Evolutionary conservation across 2,329 filamentous ascomycete genomes (phyloP).

Genomic region (Aspergillus felis): DNA sequence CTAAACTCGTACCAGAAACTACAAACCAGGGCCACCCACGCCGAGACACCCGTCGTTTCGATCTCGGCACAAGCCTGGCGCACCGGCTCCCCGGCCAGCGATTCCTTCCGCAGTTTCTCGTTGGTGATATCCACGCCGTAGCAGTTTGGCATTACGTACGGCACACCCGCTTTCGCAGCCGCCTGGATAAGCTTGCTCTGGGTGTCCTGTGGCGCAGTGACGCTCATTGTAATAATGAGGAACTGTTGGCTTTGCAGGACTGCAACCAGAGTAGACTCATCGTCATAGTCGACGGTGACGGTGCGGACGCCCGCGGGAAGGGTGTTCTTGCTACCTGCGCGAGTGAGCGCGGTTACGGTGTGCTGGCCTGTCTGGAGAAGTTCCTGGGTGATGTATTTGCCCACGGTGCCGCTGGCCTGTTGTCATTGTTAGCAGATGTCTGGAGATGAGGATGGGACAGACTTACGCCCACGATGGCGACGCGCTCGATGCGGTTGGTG

Average conservation of each 20-base stretch:
- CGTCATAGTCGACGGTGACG: constrained; percentile 3
- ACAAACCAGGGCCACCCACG: constrained; percentile 42
- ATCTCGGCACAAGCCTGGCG: constrained; percentile 26
- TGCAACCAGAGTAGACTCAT: constrained; percentile 31
- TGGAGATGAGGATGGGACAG: neutral
- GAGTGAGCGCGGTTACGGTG: constrained; percentile 49
- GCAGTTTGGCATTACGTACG: constrained; percentile 54
- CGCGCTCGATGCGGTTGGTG: neutral
- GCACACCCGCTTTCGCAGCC: constrained; percentile 52
- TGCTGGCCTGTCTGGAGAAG: constrained; percentile 49
- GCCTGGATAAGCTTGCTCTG: constrained; percentile 51
- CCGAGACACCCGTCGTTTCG: constrained; percentile 30
- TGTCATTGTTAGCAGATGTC: neutral
- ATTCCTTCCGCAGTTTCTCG: constrained; percentile 25
- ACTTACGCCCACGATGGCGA: neutral
- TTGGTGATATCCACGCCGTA: constrained; percentile 26
- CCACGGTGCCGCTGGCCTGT: constrained; percentile 32
- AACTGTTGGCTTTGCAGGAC: constrained; percentile 53
- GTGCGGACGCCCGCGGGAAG: constrained; percentile 1
- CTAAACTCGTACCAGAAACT: constrained; percentile 54
- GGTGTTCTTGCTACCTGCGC: constrained; percentile 16
- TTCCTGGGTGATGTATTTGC: constrained; percentile 25
- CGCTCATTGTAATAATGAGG: constrained; percentile 52
- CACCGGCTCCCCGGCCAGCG: constrained; percentile 1
- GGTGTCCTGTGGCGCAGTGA: constrained; percentile 40